These are phyloP conservation scores for Trypethelium eluteriae DNA, from an alignment of 495 filamentous ascomycete genomes.

Conservation along the genomic window DNA sequence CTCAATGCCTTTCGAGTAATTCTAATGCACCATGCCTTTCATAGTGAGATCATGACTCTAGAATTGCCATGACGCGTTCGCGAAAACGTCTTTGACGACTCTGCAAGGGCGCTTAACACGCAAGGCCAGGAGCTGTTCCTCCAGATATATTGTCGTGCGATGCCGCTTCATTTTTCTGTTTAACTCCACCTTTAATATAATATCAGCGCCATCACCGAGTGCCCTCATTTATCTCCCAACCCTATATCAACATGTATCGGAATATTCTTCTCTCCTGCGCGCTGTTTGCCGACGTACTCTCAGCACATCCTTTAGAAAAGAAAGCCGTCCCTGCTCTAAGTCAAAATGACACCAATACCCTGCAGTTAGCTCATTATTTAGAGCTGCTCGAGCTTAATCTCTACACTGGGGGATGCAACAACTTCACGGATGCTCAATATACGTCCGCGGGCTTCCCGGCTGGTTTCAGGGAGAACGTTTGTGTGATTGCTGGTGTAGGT, in stretches of 20 bases:
- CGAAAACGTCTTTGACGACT: not conserved
- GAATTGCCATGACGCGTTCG: not conserved
- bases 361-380: conserved; percentile 30
- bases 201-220: not conserved
- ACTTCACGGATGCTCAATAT: conserved; percentile 28
- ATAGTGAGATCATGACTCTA: not conserved
- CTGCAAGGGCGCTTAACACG: not conserved
- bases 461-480: conserved; percentile 31
- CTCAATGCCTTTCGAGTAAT: not conserved
- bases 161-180: not conserved
- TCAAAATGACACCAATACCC: conserved; percentile 7
- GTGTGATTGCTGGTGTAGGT: conserved; percentile 26
- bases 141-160: not conserved
- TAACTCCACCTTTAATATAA: not conserved
- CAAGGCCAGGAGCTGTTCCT: not conserved
- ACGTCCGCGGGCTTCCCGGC: conserved; percentile 26
- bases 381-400: conserved; percentile 27
- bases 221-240: not conserved
- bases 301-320: conserved; percentile 4
- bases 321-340: not conserved
- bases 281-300: not conserved
- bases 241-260: not conserved
- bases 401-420: conserved; percentile 27
- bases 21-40: not conserved
- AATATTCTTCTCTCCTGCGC: not conserved